These are phyloP conservation scores for Wickerhamomyces sp. DNA, from an alignment of 1,139 yeast species.

Conservation along the genomic window DNA sequence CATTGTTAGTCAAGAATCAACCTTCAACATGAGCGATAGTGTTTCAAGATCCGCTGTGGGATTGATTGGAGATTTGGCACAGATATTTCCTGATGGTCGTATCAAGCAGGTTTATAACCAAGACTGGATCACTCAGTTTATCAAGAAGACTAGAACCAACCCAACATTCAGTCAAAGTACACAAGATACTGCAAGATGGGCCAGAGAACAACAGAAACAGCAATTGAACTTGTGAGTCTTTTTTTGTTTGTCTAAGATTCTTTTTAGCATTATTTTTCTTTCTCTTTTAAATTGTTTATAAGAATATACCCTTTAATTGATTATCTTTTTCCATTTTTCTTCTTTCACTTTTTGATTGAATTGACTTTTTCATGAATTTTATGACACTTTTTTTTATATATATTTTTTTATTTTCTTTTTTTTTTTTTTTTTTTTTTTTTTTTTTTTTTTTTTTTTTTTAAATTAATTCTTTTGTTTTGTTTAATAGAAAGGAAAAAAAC, in stretches of 20 bases:
- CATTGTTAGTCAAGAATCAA: constrained; percentile 54
- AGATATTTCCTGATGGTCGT: constrained; percentile 76
- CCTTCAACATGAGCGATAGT: constrained; percentile 56
- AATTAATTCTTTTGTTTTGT: no score
- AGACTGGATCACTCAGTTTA: constrained; percentile 75
- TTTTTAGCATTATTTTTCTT: neutral
- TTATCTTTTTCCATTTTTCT: constrained; percentile 8
- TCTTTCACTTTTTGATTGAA: no score
- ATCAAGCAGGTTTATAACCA: constrained; percentile 61
- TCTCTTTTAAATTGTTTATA: neutral
- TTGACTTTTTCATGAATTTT: no score
- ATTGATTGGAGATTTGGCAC: constrained; percentile 84
- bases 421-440: no score
- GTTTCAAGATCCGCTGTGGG: constrained; percentile 82
- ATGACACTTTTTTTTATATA: no score
- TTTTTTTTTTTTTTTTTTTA: no score
- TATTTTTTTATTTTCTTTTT: no score
- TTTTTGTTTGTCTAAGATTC: neutral
- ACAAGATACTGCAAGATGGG: constrained; percentile 93
- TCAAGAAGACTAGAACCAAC: constrained; percentile 68
- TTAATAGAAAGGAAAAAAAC: no score
- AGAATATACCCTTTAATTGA: constrained; percentile 6
- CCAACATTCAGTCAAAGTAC: constrained; percentile 60
- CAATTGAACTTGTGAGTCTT: constrained; percentile 26
- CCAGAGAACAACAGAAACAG: constrained; percentile 62